These are phyloP conservation scores for Cladosporium sp. DNA, from an alignment of 2,329 filamentous ascomycete genomes.

Conservation along the genomic window DNA sequence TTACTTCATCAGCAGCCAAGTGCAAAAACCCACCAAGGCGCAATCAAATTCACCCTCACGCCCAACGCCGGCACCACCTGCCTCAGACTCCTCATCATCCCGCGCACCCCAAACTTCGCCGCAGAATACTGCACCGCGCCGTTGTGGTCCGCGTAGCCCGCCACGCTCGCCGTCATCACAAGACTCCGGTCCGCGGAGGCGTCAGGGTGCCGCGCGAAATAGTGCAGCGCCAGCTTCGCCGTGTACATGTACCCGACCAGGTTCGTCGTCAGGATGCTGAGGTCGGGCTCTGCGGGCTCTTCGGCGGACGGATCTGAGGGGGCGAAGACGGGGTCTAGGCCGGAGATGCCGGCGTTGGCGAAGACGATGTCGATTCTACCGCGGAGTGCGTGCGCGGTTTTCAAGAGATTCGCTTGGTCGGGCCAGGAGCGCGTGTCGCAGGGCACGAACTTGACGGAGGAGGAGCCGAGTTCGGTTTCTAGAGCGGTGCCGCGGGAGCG, in stretches of 20 bases:
- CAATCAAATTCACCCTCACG: slow-evolving; percentile 41
- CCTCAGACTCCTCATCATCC: slow-evolving; percentile 36
- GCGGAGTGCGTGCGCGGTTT: slow-evolving; percentile 22
- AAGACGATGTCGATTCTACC: slow-evolving; percentile 23
- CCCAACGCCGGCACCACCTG: slow-evolving; percentile 36
- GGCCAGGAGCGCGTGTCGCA: slow-evolving; percentile 27
- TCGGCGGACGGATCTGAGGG: slow-evolving; percentile 12
- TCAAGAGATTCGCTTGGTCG: slow-evolving; percentile 28
- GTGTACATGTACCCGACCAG: slow-evolving; percentile 24
- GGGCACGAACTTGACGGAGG: slow-evolving; percentile 25
- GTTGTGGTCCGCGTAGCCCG: slow-evolving; percentile 41
- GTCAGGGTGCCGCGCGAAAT: slow-evolving; percentile 24
- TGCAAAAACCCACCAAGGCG: slow-evolving; percentile 19
- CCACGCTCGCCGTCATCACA: slow-evolving; percentile 45
- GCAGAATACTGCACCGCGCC: slow-evolving; percentile 35
- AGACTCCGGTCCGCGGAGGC: slow-evolving; percentile 40
- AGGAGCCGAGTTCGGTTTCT: slow-evolving; percentile 26
- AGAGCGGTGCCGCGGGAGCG: slow-evolving; percentile 22
- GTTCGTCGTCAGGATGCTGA: slow-evolving; percentile 22
- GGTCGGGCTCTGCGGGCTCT: slow-evolving; percentile 22
- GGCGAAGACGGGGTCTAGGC: slow-evolving; percentile 18
- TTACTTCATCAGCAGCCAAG: background rate
- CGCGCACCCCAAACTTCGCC: slow-evolving; percentile 39
- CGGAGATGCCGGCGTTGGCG: slow-evolving; percentile 26
- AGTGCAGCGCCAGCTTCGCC: slow-evolving; percentile 36